Evolutionary conservation across 2,329 filamentous ascomycete species (phyloP).

Genomic region (Orbilia blumenaviensis): DNA sequence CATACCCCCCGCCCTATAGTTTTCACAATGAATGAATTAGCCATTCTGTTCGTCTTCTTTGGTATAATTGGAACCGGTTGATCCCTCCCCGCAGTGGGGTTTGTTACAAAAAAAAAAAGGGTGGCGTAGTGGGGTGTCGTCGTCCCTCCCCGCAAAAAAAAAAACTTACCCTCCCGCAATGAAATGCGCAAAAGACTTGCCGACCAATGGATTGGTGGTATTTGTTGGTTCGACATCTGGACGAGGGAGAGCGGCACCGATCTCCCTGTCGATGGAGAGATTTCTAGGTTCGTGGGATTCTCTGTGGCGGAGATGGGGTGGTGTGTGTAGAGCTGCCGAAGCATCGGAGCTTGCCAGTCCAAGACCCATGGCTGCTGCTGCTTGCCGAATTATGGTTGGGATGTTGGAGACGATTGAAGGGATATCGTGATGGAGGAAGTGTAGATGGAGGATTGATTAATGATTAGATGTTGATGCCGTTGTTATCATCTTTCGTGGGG

Average conservation of each 20-base stretch:
- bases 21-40: constrained; percentile 46
- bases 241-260: constrained; percentile 47
- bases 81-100: constrained; percentile 1
- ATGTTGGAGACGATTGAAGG: neutral
- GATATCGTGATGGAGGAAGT: neutral
- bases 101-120: no score
- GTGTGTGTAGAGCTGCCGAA: constrained; percentile 19
- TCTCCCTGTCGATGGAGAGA: constrained; percentile 48
- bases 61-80: neutral
- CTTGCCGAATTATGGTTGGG: neutral
- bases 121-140: constrained; percentile 22
- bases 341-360: constrained; percentile 36
- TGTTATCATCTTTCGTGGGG: constrained; percentile 33
- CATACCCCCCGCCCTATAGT: constrained; percentile 83
- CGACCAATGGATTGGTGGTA: constrained; percentile 56
- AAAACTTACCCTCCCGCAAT: constrained; percentile 82
- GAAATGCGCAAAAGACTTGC: constrained; percentile 89
- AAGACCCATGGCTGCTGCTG: constrained; percentile 32
- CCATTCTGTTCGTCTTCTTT: neutral
- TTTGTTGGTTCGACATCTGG: constrained; percentile 46
- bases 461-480: constrained; percentile 3
- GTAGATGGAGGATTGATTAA: neutral
- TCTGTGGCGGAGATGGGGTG: constrained; percentile 27
- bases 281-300: constrained; percentile 37
- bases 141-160: constrained; percentile 1